phyloP scores from a whole-genome alignment of 257 asterid genomes.

The Avicennia marina region DNA sequence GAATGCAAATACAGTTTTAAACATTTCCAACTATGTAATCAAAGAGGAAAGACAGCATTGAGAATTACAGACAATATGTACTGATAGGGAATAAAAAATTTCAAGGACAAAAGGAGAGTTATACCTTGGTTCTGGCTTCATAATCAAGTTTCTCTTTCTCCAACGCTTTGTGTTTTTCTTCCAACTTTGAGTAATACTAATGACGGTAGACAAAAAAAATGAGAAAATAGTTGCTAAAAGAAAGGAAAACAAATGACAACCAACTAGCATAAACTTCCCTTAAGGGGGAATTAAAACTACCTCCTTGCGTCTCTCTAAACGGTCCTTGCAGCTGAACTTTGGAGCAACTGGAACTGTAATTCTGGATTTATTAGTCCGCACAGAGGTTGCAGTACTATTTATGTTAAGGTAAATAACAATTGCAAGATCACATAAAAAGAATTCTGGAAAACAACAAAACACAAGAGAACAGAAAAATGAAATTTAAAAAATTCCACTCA shows the following conservation, averaged over 20 bases:
- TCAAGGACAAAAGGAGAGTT: not conserved
- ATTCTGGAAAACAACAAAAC: not conserved
- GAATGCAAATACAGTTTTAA: conserved; percentile 1
- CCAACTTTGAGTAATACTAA: conserved; percentile 86
- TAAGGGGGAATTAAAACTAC: conserved; percentile 24
- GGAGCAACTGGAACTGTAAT: conserved; percentile 93
- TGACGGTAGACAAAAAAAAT: not conserved
- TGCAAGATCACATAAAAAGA: conserved; percentile 14
- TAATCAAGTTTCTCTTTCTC: conserved; percentile 84
- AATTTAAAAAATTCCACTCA: not conserved
- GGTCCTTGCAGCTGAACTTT: conserved; percentile 57
- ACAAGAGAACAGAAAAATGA: not conserved
- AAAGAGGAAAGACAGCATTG: not conserved
- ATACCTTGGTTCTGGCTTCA: conserved; percentile 87
- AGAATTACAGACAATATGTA: not conserved
- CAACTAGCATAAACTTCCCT: not conserved
- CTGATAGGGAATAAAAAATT: too few species aligned
- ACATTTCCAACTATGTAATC: not conserved
- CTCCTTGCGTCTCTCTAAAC: conserved; percentile 85
- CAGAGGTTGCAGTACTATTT: conserved; percentile 78
- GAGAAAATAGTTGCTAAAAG: not conserved
- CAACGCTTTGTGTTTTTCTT: conserved; percentile 92
- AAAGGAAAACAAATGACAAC: not conserved
- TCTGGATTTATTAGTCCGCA: conserved; percentile 51
- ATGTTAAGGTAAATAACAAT: conserved; percentile 28